Conservation (phyloP, 139 green algal species). For the Deuterostichococcus epilithicus region DNA sequence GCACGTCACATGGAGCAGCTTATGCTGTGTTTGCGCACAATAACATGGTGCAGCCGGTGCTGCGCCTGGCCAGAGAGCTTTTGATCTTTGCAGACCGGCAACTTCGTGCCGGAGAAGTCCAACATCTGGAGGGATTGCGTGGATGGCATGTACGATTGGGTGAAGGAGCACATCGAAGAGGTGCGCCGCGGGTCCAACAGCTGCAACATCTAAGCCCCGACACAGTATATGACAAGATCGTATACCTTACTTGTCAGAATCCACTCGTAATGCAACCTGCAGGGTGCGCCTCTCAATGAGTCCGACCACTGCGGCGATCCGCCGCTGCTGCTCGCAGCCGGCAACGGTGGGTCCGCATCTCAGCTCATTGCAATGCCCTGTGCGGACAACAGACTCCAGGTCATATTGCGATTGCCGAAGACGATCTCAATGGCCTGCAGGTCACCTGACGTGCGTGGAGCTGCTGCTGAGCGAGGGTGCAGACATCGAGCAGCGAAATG, state of each 20-base stretch:
- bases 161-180: constrained; percentile 87
- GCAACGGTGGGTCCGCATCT: constrained; percentile 57
- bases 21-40: too few relatives aligned
- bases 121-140: constrained; percentile 96
- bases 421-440: constrained; percentile 27
- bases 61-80: not conserved
- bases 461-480: constrained; percentile 82
- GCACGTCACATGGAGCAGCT: too few relatives aligned
- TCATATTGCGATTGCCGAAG: not conserved
- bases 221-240: not conserved
- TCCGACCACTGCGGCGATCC: constrained; percentile 91
- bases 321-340: constrained; percentile 82
- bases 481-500: constrained; percentile 87
- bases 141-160: constrained; percentile 93
- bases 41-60: too few relatives aligned
- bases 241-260: not conserved
- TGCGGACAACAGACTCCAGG: too few relatives aligned
- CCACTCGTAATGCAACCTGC: not conserved
- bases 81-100: constrained; percentile 56
- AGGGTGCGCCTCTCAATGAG: constrained; percentile 87
- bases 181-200: constrained; percentile 10
- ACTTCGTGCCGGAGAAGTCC: constrained; percentile 91
- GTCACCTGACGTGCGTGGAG: constrained; percentile 63
- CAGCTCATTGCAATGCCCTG: not conserved
- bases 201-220: not conserved